A percentile compares a stretch with the other conserved stretches of the same genome.
Conservation (phyloP, 1,139 yeast species). For the Sugiyamaella grinbergsii region DNA sequence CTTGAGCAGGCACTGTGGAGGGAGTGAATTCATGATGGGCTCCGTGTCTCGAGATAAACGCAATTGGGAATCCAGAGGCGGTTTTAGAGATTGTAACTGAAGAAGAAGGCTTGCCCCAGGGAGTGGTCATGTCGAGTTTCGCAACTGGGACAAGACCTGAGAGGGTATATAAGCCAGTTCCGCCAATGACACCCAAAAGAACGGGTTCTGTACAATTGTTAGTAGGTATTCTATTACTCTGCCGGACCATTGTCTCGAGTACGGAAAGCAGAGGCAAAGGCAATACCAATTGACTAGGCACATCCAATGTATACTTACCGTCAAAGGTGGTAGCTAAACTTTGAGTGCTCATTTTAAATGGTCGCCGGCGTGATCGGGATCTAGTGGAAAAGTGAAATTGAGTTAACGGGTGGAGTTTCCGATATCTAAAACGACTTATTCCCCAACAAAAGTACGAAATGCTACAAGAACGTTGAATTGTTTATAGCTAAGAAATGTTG, state of each 20-base stretch:
- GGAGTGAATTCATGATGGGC: constrained; percentile 86
- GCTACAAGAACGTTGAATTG: too few species aligned
- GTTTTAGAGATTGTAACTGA: constrained; percentile 88
- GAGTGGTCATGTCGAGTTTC: constrained; percentile 74
- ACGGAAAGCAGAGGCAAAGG: too few species aligned
- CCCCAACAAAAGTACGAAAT: too few species aligned
- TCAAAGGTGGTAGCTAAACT: constrained; percentile 29
- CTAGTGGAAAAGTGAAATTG: neutral
- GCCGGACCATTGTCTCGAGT: too few species aligned
- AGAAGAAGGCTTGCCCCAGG: constrained; percentile 97
- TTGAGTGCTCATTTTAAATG: constrained; percentile 8
- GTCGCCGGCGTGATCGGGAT: neutral
- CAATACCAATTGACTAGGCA: neutral
- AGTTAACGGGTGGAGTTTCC: too few species aligned
- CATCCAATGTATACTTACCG: constrained; percentile 24
- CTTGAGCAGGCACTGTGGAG: constrained; percentile 86
- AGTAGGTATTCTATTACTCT: neutral
- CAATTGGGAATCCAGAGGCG: constrained; percentile 76
- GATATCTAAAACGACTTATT: too few species aligned
- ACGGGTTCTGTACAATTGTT: constrained; percentile 52
- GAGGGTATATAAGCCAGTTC: constrained; percentile 93
- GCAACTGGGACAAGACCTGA: constrained; percentile 86
- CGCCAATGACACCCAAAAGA: constrained; percentile 88
- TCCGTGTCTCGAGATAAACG: constrained; percentile 96
- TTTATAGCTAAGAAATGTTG: too few species aligned